A percentile compares a stretch with the other conserved stretches of the same genome.
Evolutionary conservation across 768 basidiomycete genomes (phyloP).

Genomic region (Tulasnella sp.): DNA sequence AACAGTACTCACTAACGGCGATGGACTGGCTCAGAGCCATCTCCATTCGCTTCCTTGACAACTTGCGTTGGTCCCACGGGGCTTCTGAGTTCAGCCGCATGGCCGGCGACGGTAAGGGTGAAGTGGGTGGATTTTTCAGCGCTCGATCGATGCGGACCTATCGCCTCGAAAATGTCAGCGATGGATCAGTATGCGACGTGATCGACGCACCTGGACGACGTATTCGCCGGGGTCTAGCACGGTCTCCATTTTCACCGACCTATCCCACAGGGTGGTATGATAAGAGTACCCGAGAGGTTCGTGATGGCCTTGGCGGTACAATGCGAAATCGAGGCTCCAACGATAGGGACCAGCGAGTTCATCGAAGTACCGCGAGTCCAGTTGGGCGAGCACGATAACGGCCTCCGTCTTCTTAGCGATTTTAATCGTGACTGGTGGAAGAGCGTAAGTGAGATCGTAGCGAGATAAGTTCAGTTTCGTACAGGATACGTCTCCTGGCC

Average conservation of each 20-base stretch:
- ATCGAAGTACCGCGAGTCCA: slow-evolving; percentile 39
- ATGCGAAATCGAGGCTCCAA: slow-evolving; percentile 40
- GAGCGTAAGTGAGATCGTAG: neutral
- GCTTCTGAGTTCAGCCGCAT: too few species aligned
- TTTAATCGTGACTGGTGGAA: slow-evolving; percentile 35
- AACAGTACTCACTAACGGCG: neutral
- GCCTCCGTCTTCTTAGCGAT: slow-evolving; percentile 31
- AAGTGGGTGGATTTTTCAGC: neutral
- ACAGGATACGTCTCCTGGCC: slow-evolving; percentile 46
- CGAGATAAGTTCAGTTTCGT: slow-evolving; percentile 18
- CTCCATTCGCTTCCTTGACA: neutral
- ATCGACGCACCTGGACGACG: slow-evolving; percentile 24
- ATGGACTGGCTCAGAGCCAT: neutral
- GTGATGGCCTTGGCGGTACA: slow-evolving; percentile 30
- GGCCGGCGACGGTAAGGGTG: too few species aligned
- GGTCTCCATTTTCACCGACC: slow-evolving; percentile 23
- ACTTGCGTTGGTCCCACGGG: neutral
- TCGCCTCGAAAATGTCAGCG: neutral
- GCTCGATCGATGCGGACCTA: neutral
- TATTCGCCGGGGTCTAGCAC: slow-evolving; percentile 24
- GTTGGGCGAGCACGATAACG: slow-evolving; percentile 41
- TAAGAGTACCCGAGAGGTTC: neutral
- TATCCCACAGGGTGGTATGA: slow-evolving; percentile 22
- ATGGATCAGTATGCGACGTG: neutral
- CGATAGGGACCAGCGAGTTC: slow-evolving; percentile 34